phyloP scores from a whole-genome alignment of 306 rosid genomes.

The Pyrus pyrifolia region DNA sequence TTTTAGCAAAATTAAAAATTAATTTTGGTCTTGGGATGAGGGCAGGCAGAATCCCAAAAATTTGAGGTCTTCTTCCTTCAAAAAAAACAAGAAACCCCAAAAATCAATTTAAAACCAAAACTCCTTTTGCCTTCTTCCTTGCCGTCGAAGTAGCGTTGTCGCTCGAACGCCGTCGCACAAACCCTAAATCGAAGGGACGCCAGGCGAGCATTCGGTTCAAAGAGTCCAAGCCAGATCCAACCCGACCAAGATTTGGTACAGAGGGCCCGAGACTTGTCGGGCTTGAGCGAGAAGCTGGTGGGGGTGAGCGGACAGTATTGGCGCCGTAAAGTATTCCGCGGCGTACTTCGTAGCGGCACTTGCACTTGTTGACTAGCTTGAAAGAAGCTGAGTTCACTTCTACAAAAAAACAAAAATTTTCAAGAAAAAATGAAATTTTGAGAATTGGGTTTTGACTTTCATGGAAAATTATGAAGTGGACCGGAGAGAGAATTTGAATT shows the following conservation, averaged over 20 bases:
- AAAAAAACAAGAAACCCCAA: no score
- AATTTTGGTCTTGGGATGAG: no score
- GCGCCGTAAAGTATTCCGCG: conserved; percentile 80
- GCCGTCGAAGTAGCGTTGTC: no score
- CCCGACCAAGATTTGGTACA: conserved; percentile 76
- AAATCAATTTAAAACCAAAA: no score
- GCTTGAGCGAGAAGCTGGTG: conserved; percentile 57
- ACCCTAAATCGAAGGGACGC: neutral
- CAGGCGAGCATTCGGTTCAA: conserved; percentile 43
- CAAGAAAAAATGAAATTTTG: neutral
- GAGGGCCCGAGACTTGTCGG: conserved; percentile 48
- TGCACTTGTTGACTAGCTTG: conserved; percentile 79
- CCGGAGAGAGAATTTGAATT: neutral
- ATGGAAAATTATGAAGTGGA: neutral
- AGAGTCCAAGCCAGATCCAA: conserved; percentile 76
- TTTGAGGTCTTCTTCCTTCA: no score
- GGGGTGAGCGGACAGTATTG: conserved; percentile 49
- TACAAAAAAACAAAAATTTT: conserved; percentile 12
- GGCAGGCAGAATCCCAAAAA: no score
- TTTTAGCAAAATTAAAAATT: no score
- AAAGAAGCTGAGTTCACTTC: conserved; percentile 63
- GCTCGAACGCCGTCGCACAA: no score
- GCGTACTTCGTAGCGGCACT: conserved; percentile 76
- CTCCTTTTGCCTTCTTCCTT: no score
- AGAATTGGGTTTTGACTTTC: conserved; percentile 9